Base-by-base conservation (phyloP, 2,329 filamentous ascomycete genomes). In the Fusarium haematococcum region DNA sequence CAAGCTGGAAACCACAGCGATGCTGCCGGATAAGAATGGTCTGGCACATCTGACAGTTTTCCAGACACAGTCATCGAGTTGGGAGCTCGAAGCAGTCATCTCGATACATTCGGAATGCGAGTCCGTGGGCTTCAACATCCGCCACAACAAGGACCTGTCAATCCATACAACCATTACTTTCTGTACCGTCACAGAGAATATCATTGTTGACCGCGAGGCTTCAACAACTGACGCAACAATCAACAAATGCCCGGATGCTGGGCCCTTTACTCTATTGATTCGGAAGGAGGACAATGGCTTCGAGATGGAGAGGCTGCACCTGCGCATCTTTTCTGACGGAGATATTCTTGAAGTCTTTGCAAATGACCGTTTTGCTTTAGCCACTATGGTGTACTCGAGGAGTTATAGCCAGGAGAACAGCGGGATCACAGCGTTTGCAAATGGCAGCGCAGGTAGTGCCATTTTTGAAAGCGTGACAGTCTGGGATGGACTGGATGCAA, bases 191-290 rank as follows among this genome's bases (percentile, higher is more conserved):
- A 77, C 72, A 11, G 85, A 87, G 70, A 83, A 78, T 6, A 81
- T 87, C 62, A 79, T 76, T 32, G 27, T 54, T 10, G 6, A 54
- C 13, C 48, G 48, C 18, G 16, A 48, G 8, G 43, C 43, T 25
- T 48, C 43, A 25, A 25, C 43, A 10, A 23, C n/a, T 9, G 52
- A 57, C 6, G 23, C 20, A 6, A 11, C 30, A 6, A 25, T 85
- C 32, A 81, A 83, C 48, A 83, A 83, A 33, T 75, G 71, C 18
- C 65, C 74, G 3, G 81, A 83, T 61, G 68, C 68, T 68, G 84
- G 83, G 0, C 84, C 86, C 1, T 85, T 86, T 67, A 87, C 86
- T 0, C 80, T 88, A 4, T 86, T 88, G 72, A 39, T 30, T 30
- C 18, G n/a, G 2, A 43, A 52, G 10, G 27, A 41, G 9, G 54